These are phyloP conservation scores for Lachnellula cervina DNA, from an alignment of 2,329 filamentous ascomycete species.

Conservation along the genomic window DNA sequence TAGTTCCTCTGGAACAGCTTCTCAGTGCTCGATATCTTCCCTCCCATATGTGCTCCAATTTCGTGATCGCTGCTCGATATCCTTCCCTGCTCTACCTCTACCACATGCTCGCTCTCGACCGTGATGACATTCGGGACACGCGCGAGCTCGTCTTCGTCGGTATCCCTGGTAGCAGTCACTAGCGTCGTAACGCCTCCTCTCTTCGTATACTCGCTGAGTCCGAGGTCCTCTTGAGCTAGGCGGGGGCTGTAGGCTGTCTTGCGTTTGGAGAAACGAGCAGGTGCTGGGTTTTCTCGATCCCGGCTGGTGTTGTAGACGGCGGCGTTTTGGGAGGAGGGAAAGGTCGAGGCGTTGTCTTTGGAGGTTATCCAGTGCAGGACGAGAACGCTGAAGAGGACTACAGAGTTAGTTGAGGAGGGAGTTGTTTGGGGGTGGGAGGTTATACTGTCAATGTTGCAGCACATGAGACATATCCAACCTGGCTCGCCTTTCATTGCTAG, in stretches of 20 bases:
- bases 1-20: conserved; percentile 3
- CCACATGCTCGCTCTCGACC: conserved; percentile 12
- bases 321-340: conserved; percentile 3
- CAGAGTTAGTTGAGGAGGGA: background rate
- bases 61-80: background rate
- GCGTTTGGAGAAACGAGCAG: conserved; percentile 2
- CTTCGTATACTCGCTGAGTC: conserved; percentile 9
- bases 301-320: background rate
- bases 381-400: conserved; percentile 55
- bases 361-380: conserved; percentile 58
- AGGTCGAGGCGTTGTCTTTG: conserved; percentile 33
- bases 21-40: conserved; percentile 3
- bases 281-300: background rate
- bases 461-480: conserved; percentile 61
- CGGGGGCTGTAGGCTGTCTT: background rate
- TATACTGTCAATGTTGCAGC: conserved; percentile 59
- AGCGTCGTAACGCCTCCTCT: conserved; percentile 17
- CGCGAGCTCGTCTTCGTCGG: conserved; percentile 5
- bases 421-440: conserved; percentile 4
- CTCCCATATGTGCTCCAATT: background rate
- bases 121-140: conserved; percentile 10
- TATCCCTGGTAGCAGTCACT: conserved; percentile 10
- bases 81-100: background rate
- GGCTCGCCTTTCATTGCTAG: conserved; percentile 56
- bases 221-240: conserved; percentile 2